Evolutionary conservation across 345 rosid species (phyloP).

Genomic region (Citrus unshiu): DNA sequence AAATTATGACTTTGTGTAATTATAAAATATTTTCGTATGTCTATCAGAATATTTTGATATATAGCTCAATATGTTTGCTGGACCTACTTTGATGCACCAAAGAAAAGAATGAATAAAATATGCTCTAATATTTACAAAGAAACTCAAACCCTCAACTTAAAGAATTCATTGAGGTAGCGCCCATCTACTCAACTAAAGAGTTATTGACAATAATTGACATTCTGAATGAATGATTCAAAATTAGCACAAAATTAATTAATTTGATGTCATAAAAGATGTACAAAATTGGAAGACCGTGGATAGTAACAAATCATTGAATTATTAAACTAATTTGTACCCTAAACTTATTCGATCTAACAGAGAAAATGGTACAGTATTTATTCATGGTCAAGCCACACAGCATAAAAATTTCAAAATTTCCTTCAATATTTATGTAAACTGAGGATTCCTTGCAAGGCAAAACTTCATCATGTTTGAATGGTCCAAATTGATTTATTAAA

Average conservation of each 20-base stretch:
- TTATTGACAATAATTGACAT: no score
- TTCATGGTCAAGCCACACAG: neutral
- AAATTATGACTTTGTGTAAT: no score
- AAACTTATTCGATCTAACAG: neutral
- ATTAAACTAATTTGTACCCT: neutral
- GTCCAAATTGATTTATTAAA: neutral
- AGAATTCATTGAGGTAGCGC: no score
- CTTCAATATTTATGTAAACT: neutral
- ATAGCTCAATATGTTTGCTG: no score
- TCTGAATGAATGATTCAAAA: neutral
- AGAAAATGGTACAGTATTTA: neutral
- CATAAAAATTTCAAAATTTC: neutral
- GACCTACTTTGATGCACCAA: no score
- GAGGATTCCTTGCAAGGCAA: slow-evolving; percentile 7
- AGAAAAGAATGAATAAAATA: no score
- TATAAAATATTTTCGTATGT: no score
- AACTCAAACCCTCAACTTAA: no score
- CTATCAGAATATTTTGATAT: no score
- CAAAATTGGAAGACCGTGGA: neutral
- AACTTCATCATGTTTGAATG: neutral
- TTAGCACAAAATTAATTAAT: neutral
- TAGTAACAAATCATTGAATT: neutral
- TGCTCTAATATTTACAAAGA: no score
- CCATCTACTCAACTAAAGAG: no score
- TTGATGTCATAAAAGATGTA: neutral